Conservation (phyloP, 768 basidiomycete species). For the Boletus subcaerulescens region DNA sequence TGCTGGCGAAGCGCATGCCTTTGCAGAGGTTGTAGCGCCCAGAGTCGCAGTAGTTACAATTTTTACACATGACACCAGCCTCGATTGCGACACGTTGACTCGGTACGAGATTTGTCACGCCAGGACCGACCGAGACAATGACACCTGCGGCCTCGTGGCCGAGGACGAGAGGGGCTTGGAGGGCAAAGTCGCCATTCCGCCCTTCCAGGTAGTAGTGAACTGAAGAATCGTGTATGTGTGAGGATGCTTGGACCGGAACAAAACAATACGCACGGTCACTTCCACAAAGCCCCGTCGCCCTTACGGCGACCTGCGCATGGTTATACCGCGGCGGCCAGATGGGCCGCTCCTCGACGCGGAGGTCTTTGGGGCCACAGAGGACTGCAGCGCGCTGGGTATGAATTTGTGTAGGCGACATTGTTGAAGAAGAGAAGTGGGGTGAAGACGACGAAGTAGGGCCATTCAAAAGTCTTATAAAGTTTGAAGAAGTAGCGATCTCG, state of each 20-base stretch:
- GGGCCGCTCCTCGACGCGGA: slow-evolving; percentile 73
- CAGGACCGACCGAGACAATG: slow-evolving; percentile 78
- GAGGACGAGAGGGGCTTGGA: slow-evolving; percentile 83
- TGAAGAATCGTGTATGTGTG: slow-evolving; percentile 28
- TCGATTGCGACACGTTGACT: slow-evolving; percentile 94
- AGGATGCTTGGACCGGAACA: neutral
- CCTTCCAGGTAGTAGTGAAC: slow-evolving; percentile 91
- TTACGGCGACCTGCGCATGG: slow-evolving; percentile 77
- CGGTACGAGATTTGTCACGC: slow-evolving; percentile 57
- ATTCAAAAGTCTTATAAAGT: slow-evolving; percentile 35
- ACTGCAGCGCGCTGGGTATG: slow-evolving; percentile 69
- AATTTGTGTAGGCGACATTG: slow-evolving; percentile 48
- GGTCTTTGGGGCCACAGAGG: slow-evolving; percentile 79
- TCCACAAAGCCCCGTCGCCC: slow-evolving; percentile 89
- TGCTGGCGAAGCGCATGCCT: slow-evolving; percentile 83
- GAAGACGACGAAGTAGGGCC: slow-evolving; percentile 22
- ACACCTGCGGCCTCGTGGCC: slow-evolving; percentile 93
- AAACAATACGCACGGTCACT: slow-evolving; percentile 58
- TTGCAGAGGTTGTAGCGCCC: slow-evolving; percentile 95
- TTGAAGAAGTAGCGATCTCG: slow-evolving; percentile 32
- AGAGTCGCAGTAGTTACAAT: slow-evolving; percentile 63
- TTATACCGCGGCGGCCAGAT: slow-evolving; percentile 68
- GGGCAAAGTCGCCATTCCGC: slow-evolving; percentile 88
- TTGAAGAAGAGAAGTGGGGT: slow-evolving; percentile 21
- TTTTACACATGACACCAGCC: slow-evolving; percentile 84